A percentile compares a stretch with the other conserved stretches of the same genome.
Evolutionary conservation across 345 rosid genomes (phyloP).

Genomic region (Iberis pinnata): DNA sequence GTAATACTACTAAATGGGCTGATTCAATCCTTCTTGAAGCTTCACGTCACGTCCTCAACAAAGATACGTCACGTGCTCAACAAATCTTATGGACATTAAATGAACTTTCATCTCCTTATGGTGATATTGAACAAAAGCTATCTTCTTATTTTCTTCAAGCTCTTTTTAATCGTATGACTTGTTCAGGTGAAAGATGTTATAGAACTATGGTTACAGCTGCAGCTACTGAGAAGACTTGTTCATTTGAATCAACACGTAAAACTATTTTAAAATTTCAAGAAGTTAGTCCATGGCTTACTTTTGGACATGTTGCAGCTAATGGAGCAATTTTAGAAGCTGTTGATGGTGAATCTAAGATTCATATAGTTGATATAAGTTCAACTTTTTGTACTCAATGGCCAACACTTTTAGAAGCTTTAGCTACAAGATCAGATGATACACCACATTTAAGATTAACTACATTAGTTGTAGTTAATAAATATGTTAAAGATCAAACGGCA

Average conservation of each 20-base stretch:
- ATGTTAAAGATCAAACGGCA: constrained; percentile 30
- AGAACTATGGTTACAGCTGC: constrained; percentile 47
- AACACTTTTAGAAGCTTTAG: constrained; percentile 89
- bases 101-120: constrained; percentile 79
- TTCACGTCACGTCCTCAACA: constrained; percentile 61
- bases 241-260: constrained; percentile 75
- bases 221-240: constrained; percentile 57
- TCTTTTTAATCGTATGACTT: constrained; percentile 77
- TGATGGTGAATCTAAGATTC: constrained; percentile 69
- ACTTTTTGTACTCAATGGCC: constrained; percentile 99
- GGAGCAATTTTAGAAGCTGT: constrained; percentile 93
- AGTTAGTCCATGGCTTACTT: constrained; percentile 94
- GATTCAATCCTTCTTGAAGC: constrained; percentile 55
- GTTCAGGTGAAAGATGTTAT: constrained; percentile 64
- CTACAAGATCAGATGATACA: constrained; percentile 84
- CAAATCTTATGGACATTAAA: constrained; percentile 93
- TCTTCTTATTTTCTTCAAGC: constrained; percentile 85
- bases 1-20: constrained; percentile 60
- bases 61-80: constrained; percentile 55
- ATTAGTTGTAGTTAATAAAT: constrained; percentile 38
- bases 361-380: constrained; percentile 80
- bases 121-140: constrained; percentile 80
- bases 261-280: constrained; percentile 83
- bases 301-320: constrained; percentile 91
- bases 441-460: constrained; percentile 76